These are phyloP conservation scores for Fusarium xyrophilum DNA, from an alignment of 2,329 filamentous ascomycete species.

Conservation along the genomic window DNA sequence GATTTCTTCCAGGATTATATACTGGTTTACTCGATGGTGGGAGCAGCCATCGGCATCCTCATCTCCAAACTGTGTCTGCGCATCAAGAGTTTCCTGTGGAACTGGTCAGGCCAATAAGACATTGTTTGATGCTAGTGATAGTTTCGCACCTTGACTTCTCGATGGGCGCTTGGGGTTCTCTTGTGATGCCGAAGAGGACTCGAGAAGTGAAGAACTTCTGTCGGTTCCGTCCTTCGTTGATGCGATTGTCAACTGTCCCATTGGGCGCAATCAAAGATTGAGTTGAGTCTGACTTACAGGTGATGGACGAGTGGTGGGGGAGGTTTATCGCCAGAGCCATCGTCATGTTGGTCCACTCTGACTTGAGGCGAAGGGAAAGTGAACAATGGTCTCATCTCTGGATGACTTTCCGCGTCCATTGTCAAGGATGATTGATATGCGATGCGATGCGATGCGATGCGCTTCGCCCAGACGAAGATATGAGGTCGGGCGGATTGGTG, in stretches of 20 bases:
- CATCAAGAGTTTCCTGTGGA: slow-evolving; percentile 85
- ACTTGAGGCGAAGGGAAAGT: slow-evolving; percentile 44
- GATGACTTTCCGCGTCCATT: slow-evolving; percentile 35
- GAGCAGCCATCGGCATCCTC: slow-evolving; percentile 82
- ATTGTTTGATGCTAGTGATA: background rate
- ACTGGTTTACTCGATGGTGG: slow-evolving; percentile 92
- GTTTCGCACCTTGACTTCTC: slow-evolving; percentile 60
- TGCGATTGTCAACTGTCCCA: slow-evolving; percentile 8
- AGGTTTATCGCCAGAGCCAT: slow-evolving; percentile 36
- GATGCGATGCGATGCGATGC: background rate
- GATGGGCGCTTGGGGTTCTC: slow-evolving; percentile 63
- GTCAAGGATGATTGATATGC: background rate
- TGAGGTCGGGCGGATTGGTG: background rate
- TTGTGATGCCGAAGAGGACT: slow-evolving; percentile 66
- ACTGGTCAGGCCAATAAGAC: slow-evolving; percentile 14
- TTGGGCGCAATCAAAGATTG: background rate
- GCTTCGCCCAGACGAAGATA: background rate
- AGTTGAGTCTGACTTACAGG: slow-evolving; percentile 49
- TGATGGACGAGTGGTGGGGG: slow-evolving; percentile 49
- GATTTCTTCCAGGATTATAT: slow-evolving; percentile 92
- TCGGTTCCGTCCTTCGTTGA: slow-evolving; percentile 52
- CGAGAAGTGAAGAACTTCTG: slow-evolving; percentile 50
- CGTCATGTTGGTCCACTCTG: slow-evolving; percentile 41
- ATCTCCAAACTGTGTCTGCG: slow-evolving; percentile 83
- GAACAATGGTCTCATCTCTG: slow-evolving; percentile 32